Conservation (phyloP, 2,329 filamentous ascomycete species). For the Sordariomycetes sp. region DNA sequence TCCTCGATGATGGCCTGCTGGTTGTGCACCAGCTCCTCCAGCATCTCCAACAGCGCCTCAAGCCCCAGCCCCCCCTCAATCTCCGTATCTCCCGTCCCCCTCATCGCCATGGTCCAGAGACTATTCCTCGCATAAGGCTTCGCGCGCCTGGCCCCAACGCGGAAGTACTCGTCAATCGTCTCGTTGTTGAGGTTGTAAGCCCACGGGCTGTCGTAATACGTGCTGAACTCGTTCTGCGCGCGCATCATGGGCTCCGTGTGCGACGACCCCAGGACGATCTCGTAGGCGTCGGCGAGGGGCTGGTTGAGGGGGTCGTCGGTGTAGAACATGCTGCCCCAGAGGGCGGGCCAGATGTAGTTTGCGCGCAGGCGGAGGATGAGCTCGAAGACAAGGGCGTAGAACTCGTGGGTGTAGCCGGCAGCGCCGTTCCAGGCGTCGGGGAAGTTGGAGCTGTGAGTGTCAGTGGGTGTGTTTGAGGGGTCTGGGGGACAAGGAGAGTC, state of each 20-base stretch:
- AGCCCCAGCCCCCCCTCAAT: constrained; percentile 35
- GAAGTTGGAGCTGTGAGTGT: constrained; percentile 4
- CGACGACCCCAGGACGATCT: constrained; percentile 58
- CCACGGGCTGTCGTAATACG: constrained; percentile 48
- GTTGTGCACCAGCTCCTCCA: constrained; percentile 45
- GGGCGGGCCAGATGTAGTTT: constrained; percentile 64
- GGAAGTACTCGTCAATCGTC: constrained; percentile 56
- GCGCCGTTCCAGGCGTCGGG: constrained; percentile 27
- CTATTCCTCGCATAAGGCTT: constrained; percentile 51
- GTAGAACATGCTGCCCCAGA: constrained; percentile 60
- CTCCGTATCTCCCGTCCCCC: constrained; percentile 54
- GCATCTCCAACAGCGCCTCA: constrained; percentile 40
- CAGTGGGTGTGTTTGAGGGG: background rate
- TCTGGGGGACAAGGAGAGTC: constrained; percentile 3
- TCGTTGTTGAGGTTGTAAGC: constrained; percentile 57
- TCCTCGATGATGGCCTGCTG: constrained; percentile 45
- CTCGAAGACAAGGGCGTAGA: constrained; percentile 59
- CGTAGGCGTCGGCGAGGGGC: constrained; percentile 58
- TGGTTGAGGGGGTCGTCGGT: constrained; percentile 58
- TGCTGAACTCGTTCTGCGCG: constrained; percentile 41
- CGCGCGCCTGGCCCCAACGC: constrained; percentile 50
- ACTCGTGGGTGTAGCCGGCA: constrained; percentile 40
- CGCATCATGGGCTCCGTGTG: constrained; percentile 63
- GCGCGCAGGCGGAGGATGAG: constrained; percentile 54
- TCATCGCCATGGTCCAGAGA: constrained; percentile 57